Evolutionary conservation across 257 asterid species (phyloP).

Genomic region (Gentiana dahurica): DNA sequence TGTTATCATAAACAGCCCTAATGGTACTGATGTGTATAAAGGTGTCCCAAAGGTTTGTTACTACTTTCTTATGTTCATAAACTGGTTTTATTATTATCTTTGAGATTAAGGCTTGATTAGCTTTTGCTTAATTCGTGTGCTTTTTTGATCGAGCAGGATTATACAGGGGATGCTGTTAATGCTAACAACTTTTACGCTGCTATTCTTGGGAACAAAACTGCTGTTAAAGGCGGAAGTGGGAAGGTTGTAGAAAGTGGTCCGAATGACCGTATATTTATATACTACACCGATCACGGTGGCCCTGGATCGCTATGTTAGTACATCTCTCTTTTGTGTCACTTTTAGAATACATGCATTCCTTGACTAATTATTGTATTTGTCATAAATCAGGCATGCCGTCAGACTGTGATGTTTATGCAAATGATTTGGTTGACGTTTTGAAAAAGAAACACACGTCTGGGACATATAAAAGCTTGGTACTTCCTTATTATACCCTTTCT

Average conservation of each 20-base stretch:
- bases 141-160: slow-evolving; percentile 46
- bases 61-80: background rate
- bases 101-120: slow-evolving; percentile 1
- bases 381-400: slow-evolving; percentile 66
- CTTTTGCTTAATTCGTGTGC: background rate
- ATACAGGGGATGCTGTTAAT: slow-evolving; percentile 60
- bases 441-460: slow-evolving; percentile 73
- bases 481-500: background rate
- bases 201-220: slow-evolving; percentile 70
- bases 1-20: slow-evolving; percentile 74
- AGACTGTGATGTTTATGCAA: slow-evolving; percentile 58
- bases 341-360: too few species aligned
- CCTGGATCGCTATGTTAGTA: slow-evolving; percentile 82
- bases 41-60: slow-evolving; percentile 87
- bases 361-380: background rate
- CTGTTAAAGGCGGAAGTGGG: slow-evolving; percentile 77
- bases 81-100: slow-evolving; percentile 3
- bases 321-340: too few species aligned
- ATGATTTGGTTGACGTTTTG: slow-evolving; percentile 45
- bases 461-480: slow-evolving; percentile 79
- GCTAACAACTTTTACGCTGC: slow-evolving; percentile 61
- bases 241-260: slow-evolving; percentile 90
- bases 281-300: slow-evolving; percentile 87
- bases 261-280: slow-evolving; percentile 71
- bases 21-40: slow-evolving; percentile 65